Percentiles rank a stretch among this genome's conserved stretches.
Evolutionary conservation across 441 rosid genomes (phyloP).

Genomic region (Gossypium trilobum): DNA sequence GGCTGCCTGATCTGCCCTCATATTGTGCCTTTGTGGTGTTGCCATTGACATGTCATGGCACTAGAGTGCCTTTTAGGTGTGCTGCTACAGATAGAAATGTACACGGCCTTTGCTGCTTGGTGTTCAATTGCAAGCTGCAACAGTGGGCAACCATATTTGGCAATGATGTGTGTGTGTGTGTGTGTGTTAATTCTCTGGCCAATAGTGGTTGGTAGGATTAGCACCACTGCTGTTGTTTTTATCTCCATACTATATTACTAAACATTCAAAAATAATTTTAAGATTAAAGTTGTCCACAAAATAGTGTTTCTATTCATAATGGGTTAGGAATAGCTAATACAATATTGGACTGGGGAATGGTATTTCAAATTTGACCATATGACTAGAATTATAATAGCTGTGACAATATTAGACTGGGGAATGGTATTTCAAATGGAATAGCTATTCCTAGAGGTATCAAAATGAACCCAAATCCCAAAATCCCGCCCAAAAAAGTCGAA

Average conservation of each 20-base stretch:
- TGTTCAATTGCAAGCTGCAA: neutral
- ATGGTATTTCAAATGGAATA: too few relatives aligned
- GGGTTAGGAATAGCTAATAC: neutral
- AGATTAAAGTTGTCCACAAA: neutral
- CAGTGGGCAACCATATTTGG: neutral
- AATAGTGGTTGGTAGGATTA: neutral
- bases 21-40: neutral
- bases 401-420: too few relatives aligned
- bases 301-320: neutral
- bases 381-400: neutral
- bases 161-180: neutral
- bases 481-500: neutral
- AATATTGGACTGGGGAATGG: neutral
- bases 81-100: neutral
- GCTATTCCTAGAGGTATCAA: neutral
- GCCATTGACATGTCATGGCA: neutral
- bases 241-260: neutral
- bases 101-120: neutral
- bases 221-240: neutral
- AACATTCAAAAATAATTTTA: neutral
- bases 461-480: neutral
- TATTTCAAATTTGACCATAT: neutral
- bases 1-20: neutral
- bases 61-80: neutral
- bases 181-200: neutral